Evolutionary conservation across 1,284 basidiomycete species (phyloP), one percentile per base, ranked within the genome.

Genomic region (Puccinia polysora): DNA sequence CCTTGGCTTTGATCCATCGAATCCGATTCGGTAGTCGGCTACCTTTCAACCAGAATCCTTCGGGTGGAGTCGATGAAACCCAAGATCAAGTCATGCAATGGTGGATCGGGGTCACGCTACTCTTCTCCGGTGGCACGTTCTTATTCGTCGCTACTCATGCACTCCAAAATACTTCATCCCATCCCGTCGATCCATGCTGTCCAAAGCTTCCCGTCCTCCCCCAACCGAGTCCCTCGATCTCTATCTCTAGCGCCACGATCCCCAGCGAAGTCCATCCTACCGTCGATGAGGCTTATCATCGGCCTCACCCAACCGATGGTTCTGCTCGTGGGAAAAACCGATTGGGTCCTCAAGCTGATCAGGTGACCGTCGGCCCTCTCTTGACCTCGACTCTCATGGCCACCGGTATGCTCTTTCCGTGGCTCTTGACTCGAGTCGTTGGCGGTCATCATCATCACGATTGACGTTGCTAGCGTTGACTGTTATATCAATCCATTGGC

Each of bases 71-170:
- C 1, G 15, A 14, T 5, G n/a, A 32, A 36, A 52, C 18, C 4
- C 12, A 65, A 32, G 52, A 10, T 64, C 52, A 4, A 43, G 36
- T 6, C 43, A 30, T 18, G 5, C 76, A 77, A 4, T 81, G 80
- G 80, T 88, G 87, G 86, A 87, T 89, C 0, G 91, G 90, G 5
- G 80, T 86, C 6, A 87, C 88, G 0, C 81, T 93, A 23, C 83
- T 91, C n/a, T 82, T 91, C 74, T 91, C 89, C 18, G 94, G 91
- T 45, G 93, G 93, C 15, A 92, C 91, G 0, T 97, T 97, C 80
- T 82, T 97, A 34, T 97, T 94, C 78, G 93, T 97, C 38, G 92
- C 93, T 0, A 94, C 93, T 1, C 79, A 80, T 43, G 78, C 79
- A 0, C 76, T 81, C 28, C 71, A 78, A 20, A 76, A 78, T 28